Evolutionary conservation across 2,329 filamentous ascomycete genomes (phyloP).

Genomic region (Allantophomopsis cytisporea): DNA sequence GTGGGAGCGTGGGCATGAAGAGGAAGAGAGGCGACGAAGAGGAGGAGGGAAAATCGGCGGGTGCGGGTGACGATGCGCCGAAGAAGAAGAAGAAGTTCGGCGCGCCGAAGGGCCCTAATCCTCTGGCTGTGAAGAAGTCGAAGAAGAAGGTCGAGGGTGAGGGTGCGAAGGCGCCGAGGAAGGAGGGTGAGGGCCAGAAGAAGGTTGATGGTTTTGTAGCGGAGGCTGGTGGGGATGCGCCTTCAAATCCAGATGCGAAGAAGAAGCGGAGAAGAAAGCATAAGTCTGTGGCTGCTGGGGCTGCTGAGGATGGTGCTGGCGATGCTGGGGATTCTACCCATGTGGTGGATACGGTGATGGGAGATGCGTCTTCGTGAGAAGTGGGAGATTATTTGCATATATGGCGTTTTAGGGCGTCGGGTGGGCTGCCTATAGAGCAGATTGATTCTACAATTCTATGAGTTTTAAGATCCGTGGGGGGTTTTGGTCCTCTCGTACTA

Average conservation of each 20-base stretch:
- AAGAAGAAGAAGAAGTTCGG: constrained; percentile 41
- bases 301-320: constrained; percentile 4
- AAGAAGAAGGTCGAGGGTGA: constrained; percentile 32
- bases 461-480: too few relatives aligned
- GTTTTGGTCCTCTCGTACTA: too few relatives aligned
- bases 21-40: constrained; percentile 18
- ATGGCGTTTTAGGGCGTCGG: constrained; percentile 3
- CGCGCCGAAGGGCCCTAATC: constrained; percentile 58
- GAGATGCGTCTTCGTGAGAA: not conserved
- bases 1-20: constrained; percentile 25
- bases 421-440: too few relatives aligned
- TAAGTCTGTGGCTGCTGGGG: constrained; percentile 10
- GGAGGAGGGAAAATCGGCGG: constrained; percentile 6
- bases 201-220: constrained; percentile 6
- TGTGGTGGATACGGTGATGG: not conserved
- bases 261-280: constrained; percentile 23
- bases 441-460: too few relatives aligned
- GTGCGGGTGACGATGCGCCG: constrained; percentile 7
- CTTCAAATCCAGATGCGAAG: constrained; percentile 15
- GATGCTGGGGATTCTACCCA: constrained; percentile 4
- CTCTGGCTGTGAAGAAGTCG: constrained; percentile 54
- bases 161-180: constrained; percentile 12
- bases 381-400: constrained; percentile 6
- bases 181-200: constrained; percentile 13
- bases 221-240: constrained; percentile 2